Base-by-base conservation (phyloP, 23 red algal species). In the Pyropia yezoensis region DNA sequence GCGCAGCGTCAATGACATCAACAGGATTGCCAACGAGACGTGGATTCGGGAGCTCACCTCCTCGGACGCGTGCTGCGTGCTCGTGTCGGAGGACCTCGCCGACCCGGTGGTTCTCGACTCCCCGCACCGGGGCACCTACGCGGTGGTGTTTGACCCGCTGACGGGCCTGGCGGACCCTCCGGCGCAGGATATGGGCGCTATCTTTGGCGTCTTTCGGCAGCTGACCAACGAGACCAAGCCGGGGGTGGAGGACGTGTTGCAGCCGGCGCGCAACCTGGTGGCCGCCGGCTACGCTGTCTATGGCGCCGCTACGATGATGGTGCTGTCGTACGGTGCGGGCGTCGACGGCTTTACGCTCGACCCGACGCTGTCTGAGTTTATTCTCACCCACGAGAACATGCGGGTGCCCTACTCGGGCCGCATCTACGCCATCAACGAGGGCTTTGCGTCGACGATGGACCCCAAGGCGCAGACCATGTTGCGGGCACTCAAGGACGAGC, bases 131-230 rank as follows among this genome's bases (percentile, higher is more conserved):
- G 91, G 91, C 18, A 84, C 85, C 29, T 96, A 86, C 57, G 83
- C 77, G n/a, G 91, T 96, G 27, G 91, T 96, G 27, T 96, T 96
- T 68, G 91, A 96, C 72, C 91, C 91, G 27, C 77, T 96, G 24
- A 96, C 91, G 1, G 91, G 91, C 23, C 68, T 83, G 50, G 75
- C 91, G 13, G 62, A 96, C 67, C 91, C 91, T 14, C 91, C 91
- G 3, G 72, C 74, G 57, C 74, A 85, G 75, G 86, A 96, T 49
- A 89, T 83, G 91, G 91, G 91, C 53, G 83, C 83, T 29, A 96
- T 96, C 14, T 96, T 96, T 78, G 91, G 91, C 29, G 73, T 96
- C 23, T 96, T 96, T 80, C 73, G 77, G 34, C 83, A 96, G 64
- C 60, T 96, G 24, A 79, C 68, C 50, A 82, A 68, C 17, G 50